Conservation (phyloP, 2,329 filamentous ascomycete species). For the Botrytis paeoniae region DNA sequence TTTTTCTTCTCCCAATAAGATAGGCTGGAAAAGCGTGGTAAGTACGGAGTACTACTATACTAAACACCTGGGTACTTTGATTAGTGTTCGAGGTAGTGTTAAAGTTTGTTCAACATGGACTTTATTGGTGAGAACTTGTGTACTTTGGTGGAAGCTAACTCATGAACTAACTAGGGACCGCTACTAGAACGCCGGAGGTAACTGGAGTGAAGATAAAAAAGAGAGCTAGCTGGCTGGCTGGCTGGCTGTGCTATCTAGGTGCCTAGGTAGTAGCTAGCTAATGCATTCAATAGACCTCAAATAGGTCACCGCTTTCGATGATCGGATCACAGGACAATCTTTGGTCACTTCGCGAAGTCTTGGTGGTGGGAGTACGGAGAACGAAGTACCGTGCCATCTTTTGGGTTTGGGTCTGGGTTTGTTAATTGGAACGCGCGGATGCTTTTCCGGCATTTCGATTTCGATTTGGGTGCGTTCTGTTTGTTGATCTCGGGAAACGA, state of each 20-base stretch:
- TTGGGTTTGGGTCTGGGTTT: background rate
- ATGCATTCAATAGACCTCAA: background rate
- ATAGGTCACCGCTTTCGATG: slow-evolving; percentile 12
- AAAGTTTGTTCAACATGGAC: background rate
- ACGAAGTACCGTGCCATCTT: background rate
- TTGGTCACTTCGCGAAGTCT: background rate
- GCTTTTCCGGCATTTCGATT: background rate
- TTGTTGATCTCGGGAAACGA: too few relatives aligned
- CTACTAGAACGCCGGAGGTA: background rate
- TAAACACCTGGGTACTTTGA: background rate
- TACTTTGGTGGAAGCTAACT: background rate
- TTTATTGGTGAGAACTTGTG: background rate
- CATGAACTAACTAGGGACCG: background rate
- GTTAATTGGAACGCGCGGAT: background rate
- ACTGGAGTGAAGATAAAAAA: background rate
- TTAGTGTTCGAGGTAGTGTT: background rate
- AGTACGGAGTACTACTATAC: too few relatives aligned
- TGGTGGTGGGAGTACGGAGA: background rate
- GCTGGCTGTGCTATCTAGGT: background rate
- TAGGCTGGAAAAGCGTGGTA: background rate
- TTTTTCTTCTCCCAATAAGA: background rate
- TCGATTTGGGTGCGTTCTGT: background rate
- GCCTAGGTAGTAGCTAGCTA: background rate
- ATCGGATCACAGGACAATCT: slow-evolving; percentile 15
- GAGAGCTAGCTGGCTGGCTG: background rate